These are phyloP conservation scores for Penicillium sp. DNA, from an alignment of 2,329 filamentous ascomycete species.

Conservation along the genomic window DNA sequence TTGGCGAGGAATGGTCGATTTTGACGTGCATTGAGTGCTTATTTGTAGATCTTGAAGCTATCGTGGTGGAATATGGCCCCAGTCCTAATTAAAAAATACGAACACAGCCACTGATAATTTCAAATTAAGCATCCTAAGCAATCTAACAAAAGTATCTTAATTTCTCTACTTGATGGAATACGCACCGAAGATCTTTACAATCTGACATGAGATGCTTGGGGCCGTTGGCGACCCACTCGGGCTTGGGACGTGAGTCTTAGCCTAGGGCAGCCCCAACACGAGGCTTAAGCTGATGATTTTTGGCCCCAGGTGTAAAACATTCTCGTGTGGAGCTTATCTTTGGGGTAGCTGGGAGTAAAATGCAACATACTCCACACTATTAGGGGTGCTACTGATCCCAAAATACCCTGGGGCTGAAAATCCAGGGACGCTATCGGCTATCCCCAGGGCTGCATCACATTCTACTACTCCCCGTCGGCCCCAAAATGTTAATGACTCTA, in stretches of 20 bases:
- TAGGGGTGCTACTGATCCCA: too few relatives aligned
- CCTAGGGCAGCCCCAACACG: background rate
- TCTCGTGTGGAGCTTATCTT: too few relatives aligned
- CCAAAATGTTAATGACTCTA: background rate
- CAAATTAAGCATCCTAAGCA: background rate
- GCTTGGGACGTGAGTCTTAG: background rate
- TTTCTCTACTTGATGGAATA: background rate
- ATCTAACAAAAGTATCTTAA: background rate
- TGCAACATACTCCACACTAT: too few relatives aligned
- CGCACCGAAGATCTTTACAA: background rate
- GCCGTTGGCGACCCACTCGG: background rate
- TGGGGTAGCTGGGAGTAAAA: too few relatives aligned
- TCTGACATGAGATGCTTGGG: background rate
- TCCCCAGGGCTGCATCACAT: background rate
- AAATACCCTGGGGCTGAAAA: too few relatives aligned
- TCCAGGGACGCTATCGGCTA: background rate
- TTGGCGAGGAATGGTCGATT: conserved; percentile 3
- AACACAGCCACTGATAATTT: conserved; percentile 2
- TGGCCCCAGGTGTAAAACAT: too few relatives aligned
- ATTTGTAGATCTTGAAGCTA: conserved; percentile 5
- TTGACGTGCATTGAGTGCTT: conserved; percentile 4
- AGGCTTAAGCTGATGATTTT: background rate
- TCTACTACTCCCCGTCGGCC: background rate
- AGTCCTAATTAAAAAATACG: background rate
- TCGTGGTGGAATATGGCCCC: background rate